Evolutionary conservation across 345 rosid genomes (phyloP).

Genomic region (Microcos paniculata): DNA sequence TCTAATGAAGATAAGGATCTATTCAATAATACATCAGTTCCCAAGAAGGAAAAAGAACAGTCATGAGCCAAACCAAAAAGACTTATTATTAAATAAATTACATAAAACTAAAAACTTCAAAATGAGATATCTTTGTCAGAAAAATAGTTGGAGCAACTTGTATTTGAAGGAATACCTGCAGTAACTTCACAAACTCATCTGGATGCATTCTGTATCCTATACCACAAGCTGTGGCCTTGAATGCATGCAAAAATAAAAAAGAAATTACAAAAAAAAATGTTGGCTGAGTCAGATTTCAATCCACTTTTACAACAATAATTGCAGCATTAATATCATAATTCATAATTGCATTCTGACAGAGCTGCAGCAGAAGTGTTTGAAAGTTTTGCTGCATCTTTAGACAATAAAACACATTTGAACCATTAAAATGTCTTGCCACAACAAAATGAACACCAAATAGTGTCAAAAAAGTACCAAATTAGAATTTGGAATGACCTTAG

Average conservation of each 20-base stretch:
- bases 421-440: not conserved
- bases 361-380: not conserved
- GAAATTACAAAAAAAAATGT: not conserved
- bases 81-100: slow-evolving; percentile 1
- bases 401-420: not conserved
- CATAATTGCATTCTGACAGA: not conserved
- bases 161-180: slow-evolving; percentile 57
- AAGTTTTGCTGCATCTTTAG: not conserved
- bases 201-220: slow-evolving; percentile 99
- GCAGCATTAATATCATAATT: slow-evolving; percentile 3
- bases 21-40: not conserved
- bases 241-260: slow-evolving; percentile 11
- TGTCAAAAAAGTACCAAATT: not conserved
- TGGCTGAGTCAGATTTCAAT: not conserved
- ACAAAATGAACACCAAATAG: not conserved
- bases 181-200: slow-evolving; percentile 90
- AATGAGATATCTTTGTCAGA: not conserved
- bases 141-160: slow-evolving; percentile 11
- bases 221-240: slow-evolving; percentile 98
- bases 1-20: not conserved
- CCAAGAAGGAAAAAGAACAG: too few relatives aligned
- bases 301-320: not conserved
- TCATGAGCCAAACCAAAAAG: too few relatives aligned
- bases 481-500: not conserved
- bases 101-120: not conserved